phyloP scores from a whole-genome alignment of 176 grass and related monocot genomes.

The Eragrostis curvula region DNA sequence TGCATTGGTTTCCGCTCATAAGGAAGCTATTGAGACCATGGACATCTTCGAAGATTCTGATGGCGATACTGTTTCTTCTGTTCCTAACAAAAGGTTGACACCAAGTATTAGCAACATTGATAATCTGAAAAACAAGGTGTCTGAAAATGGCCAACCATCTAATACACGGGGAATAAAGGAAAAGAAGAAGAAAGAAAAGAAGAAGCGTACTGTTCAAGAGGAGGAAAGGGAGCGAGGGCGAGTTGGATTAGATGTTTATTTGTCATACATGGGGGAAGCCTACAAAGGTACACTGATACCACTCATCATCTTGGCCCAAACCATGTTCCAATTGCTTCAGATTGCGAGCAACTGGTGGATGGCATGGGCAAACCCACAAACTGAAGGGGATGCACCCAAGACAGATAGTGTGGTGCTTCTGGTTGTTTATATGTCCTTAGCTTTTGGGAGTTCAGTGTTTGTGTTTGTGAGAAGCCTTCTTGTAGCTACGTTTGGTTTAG shows the following conservation, averaged over 20 bases:
- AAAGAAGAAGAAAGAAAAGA: constrained; percentile 54
- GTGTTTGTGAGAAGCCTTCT: constrained; percentile 96
- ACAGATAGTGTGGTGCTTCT: constrained; percentile 74
- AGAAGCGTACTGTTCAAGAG: constrained; percentile 67
- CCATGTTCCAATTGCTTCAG: constrained; percentile 94
- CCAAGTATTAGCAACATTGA: constrained; percentile 80
- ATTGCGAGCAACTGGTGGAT: constrained; percentile 99
- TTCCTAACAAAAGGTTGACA: constrained; percentile 68
- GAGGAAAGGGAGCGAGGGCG: constrained; percentile 94
- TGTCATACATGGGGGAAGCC: constrained; percentile 96
- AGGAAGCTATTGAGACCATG: constrained; percentile 92
- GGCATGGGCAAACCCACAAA: constrained; percentile 98
- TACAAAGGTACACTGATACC: constrained; percentile 92
- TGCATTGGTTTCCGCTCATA: constrained; percentile 87
- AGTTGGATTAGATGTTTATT: constrained; percentile 91
- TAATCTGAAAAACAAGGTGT: constrained; percentile 70
- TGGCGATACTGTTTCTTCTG: constrained; percentile 53
- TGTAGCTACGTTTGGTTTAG: constrained; percentile 98
- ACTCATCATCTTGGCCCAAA: constrained; percentile 85
- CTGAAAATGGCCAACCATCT: constrained; percentile 66
- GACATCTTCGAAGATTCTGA: constrained; percentile 75
- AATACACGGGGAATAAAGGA: constrained; percentile 63
- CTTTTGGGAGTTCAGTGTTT: constrained; percentile 96
- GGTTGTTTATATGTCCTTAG: constrained; percentile 94
- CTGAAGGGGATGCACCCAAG: constrained; percentile 80